Percentiles rank a stretch among this genome's conserved stretches.
Evolutionary conservation across 768 basidiomycete species (phyloP).

Genomic region (Candolleomyces efflorescens): DNA sequence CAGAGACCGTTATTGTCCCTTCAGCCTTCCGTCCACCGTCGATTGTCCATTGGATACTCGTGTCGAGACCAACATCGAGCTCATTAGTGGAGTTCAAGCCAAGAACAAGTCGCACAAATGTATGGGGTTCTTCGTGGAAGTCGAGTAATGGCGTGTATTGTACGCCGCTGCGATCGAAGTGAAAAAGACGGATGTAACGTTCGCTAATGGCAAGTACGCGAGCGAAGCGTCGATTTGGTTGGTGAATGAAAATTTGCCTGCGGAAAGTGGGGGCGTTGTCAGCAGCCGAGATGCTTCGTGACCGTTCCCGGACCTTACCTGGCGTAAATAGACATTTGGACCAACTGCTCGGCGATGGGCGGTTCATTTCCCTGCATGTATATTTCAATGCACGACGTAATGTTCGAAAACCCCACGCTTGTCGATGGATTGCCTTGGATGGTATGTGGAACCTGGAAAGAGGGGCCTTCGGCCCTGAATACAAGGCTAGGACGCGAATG

Average conservation of each 20-base stretch:
- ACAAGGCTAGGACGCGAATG: too few species aligned
- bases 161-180: conserved; percentile 1
- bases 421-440: too few species aligned
- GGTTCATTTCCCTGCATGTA: background rate
- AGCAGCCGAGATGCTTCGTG: conserved; percentile 1
- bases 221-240: conserved; percentile 1
- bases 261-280: background rate
- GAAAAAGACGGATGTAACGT: background rate
- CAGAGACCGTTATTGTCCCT: background rate
- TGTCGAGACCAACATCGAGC: background rate
- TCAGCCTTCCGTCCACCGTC: background rate
- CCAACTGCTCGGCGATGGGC: background rate
- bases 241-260: conserved; percentile 2
- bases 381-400: background rate
- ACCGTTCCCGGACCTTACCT: background rate
- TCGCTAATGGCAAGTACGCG: background rate
- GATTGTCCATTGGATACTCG: background rate
- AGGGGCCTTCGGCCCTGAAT: too few species aligned
- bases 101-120: background rate
- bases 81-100: background rate
- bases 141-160: background rate
- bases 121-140: background rate
- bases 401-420: background rate
- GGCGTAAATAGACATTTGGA: background rate
- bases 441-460: too few species aligned